Conservation (phyloP, 2,329 filamentous ascomycete species). For the Penicillium janthinellum region DNA sequence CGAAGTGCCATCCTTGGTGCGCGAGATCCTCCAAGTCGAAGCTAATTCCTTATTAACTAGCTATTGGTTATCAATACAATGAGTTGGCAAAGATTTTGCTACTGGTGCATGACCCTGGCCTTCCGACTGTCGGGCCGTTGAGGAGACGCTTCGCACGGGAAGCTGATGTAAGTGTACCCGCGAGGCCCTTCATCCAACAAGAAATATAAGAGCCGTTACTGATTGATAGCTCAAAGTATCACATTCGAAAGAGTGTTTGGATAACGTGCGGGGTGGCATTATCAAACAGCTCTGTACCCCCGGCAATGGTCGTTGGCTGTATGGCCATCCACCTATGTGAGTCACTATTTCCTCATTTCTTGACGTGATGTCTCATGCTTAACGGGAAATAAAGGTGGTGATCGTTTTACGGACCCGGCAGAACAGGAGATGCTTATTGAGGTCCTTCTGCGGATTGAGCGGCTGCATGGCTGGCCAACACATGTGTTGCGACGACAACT, state of each 20-base stretch:
- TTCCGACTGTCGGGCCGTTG: constrained; percentile 22
- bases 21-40: not conserved
- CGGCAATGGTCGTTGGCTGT: constrained; percentile 29
- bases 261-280: constrained; percentile 29
- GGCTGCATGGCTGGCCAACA: constrained; percentile 25
- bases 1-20: too few species aligned
- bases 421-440: constrained; percentile 27
- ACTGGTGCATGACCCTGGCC: constrained; percentile 19
- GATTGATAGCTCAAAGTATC: constrained; percentile 6
- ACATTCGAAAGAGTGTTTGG: constrained; percentile 29
- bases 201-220: not conserved
- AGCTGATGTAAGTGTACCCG: constrained; percentile 20
- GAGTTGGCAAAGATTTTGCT: constrained; percentile 23
- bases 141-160: constrained; percentile 16
- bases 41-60: constrained; percentile 7
- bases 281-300: constrained; percentile 24
- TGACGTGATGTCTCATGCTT: not conserved
- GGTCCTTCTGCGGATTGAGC: constrained; percentile 22
- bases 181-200: not conserved
- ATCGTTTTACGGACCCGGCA: constrained; percentile 27
- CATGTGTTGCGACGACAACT: constrained; percentile 23
- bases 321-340: constrained; percentile 28
- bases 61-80: constrained; percentile 29
- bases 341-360: not conserved
- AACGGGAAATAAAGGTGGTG: constrained; percentile 18